Conservation (phyloP, 768 basidiomycete genomes). For the Xerocomellus amylosporus region DNA sequence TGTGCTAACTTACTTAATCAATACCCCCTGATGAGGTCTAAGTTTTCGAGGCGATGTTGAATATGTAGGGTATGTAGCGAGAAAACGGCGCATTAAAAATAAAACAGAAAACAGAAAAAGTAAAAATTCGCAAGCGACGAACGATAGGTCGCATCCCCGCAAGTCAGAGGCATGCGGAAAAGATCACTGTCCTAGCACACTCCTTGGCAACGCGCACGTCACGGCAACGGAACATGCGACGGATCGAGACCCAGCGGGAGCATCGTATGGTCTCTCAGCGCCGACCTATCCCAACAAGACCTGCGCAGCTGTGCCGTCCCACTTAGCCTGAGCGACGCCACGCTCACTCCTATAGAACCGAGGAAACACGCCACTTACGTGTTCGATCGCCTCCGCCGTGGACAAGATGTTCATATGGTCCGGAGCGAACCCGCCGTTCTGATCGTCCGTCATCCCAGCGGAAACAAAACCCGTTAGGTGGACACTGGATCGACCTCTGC, state of each 20-base stretch:
- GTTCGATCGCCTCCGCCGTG: conserved; percentile 50
- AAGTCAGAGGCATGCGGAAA: background rate
- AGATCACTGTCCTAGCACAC: background rate
- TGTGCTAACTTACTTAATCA: background rate
- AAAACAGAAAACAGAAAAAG: background rate
- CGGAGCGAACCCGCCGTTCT: conserved; percentile 55
- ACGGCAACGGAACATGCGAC: conserved; percentile 19
- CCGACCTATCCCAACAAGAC: conserved; percentile 47
- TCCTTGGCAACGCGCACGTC: background rate
- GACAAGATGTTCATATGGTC: conserved; percentile 79
- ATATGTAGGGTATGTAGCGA: background rate
- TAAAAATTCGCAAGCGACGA: background rate
- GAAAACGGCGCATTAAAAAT: background rate
- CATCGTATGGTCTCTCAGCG: conserved; percentile 49
- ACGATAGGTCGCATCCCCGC: too few species aligned
- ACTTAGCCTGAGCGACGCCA: conserved; percentile 7
- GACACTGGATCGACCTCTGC: background rate
- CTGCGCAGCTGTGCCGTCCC: conserved; percentile 45
- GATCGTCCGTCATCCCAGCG: background rate
- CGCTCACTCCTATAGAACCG: background rate
- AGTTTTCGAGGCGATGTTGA: too few species aligned
- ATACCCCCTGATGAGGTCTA: background rate
- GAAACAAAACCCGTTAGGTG: background rate
- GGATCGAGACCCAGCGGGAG: conserved; percentile 55
- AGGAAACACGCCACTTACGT: conserved; percentile 43